Evolutionary conservation across 2,329 filamentous ascomycete species (phyloP).

Genomic region (Zymoseptoria brevis): DNA sequence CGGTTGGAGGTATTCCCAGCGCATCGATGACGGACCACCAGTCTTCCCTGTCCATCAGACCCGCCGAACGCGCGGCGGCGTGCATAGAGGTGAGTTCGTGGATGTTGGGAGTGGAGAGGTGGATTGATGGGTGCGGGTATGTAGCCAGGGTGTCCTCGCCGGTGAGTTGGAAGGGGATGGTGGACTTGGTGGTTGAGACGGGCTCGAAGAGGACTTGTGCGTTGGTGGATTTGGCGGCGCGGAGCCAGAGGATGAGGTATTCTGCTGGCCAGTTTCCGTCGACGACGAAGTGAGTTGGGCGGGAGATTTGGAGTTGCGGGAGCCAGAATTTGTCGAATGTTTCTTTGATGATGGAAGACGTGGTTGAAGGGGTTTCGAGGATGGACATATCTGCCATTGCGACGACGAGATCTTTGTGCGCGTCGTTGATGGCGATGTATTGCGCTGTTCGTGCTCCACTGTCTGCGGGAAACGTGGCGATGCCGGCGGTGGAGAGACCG

Average conservation of each 20-base stretch:
- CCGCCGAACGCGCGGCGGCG: conserved; percentile 55
- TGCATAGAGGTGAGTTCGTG: conserved; percentile 78
- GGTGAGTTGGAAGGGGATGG: conserved; percentile 50
- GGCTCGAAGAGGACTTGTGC: conserved; percentile 74
- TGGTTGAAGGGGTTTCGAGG: conserved; percentile 42
- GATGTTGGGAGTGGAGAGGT: conserved; percentile 74
- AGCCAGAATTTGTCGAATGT: conserved; percentile 51
- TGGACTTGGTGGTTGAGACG: conserved; percentile 73
- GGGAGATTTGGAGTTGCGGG: conserved; percentile 47
- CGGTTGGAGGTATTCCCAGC: conserved; percentile 61
- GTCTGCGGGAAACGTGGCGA: conserved; percentile 40
- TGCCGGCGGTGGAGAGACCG: conserved; percentile 56
- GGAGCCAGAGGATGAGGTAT: conserved; percentile 61
- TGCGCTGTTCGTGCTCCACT: conserved; percentile 67
- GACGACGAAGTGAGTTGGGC: conserved; percentile 70
- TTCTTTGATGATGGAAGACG: conserved; percentile 27
- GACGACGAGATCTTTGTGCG: conserved; percentile 72
- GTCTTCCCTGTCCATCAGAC: conserved; percentile 57
- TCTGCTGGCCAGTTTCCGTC: conserved; percentile 76
- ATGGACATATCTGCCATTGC: conserved; percentile 96
- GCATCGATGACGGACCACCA: conserved; percentile 80
- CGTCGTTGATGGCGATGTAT: conserved; percentile 84
- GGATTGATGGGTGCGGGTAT: conserved; percentile 57
- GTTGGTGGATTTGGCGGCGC: conserved; percentile 48
- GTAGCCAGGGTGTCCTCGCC: conserved; percentile 24